Evolutionary conservation across 2,329 filamentous ascomycete species (phyloP).

Genomic region (Fonsecaea pugnacius): DNA sequence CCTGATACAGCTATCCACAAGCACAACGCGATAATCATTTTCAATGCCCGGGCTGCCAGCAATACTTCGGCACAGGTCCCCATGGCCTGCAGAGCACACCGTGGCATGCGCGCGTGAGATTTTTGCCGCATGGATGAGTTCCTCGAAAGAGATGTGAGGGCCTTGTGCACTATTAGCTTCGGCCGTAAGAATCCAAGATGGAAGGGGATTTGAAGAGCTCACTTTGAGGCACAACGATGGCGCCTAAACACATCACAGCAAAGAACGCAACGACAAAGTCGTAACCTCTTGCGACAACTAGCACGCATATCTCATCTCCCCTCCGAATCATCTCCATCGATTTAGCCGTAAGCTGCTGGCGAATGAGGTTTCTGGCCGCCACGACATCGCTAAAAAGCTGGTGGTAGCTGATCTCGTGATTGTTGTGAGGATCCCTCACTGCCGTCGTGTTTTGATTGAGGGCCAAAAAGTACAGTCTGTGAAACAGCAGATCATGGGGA

Average conservation of each 20-base stretch:
- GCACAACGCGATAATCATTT: background rate
- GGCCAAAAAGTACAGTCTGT: constrained; percentile 39
- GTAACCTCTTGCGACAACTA: constrained; percentile 53
- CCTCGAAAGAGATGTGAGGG: constrained; percentile 1
- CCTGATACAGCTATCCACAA: background rate
- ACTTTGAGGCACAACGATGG: constrained; percentile 52
- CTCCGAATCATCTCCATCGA: constrained; percentile 45
- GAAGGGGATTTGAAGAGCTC: constrained; percentile 25
- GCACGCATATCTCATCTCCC: constrained; percentile 42
- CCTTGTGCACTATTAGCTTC: background rate
- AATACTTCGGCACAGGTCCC: background rate
- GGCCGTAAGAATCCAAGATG: background rate
- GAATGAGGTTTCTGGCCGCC: constrained; percentile 45
- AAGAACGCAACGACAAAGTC: constrained; percentile 55
- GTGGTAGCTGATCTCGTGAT: constrained; percentile 43
- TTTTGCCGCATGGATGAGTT: background rate
- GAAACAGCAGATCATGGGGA: constrained; percentile 41
- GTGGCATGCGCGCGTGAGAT: background rate
- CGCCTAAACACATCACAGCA: constrained; percentile 53
- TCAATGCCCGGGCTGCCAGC: background rate
- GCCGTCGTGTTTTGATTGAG: constrained; percentile 35
- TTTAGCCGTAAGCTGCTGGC: constrained; percentile 38
- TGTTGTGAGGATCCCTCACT: constrained; percentile 37
- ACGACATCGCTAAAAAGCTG: constrained; percentile 53
- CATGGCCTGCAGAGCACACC: background rate